Evolutionary conservation across 1,284 basidiomycete genomes (phyloP).

Genomic region (Cryptococcus wingfieldii): DNA sequence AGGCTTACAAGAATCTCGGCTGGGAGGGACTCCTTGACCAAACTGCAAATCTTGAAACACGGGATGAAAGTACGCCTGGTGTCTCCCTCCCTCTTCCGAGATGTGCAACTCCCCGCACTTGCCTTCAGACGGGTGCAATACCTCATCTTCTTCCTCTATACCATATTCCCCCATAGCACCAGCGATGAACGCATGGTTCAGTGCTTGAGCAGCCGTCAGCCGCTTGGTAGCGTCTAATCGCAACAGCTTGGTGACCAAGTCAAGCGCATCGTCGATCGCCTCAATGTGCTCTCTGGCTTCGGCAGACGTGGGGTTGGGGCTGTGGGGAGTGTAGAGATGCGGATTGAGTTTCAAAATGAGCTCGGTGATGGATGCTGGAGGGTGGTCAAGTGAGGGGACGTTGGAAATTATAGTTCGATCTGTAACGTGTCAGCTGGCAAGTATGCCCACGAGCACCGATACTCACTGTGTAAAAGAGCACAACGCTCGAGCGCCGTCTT

Average conservation of each 20-base stretch:
- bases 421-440: constrained; percentile 40
- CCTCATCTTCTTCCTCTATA: constrained; percentile 13
- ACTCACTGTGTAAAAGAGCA: constrained; percentile 83
- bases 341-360: constrained; percentile 76
- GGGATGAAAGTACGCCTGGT: constrained; percentile 34
- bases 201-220: constrained; percentile 67
- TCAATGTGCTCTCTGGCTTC: constrained; percentile 51
- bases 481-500: constrained; percentile 75
- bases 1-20: constrained; percentile 22
- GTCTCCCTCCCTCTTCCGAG: constrained; percentile 22
- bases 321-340: constrained; percentile 58
- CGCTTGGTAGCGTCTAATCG: constrained; percentile 70
- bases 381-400: constrained; percentile 64
- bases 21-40: constrained; percentile 35
- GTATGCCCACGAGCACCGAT: not conserved
- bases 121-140: constrained; percentile 26
- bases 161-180: constrained; percentile 10
- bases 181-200: constrained; percentile 70
- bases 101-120: constrained; percentile 41
- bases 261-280: constrained; percentile 63
- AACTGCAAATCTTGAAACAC: constrained; percentile 36
- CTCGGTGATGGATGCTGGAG: constrained; percentile 64
- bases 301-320: constrained; percentile 34
- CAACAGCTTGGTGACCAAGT: constrained; percentile 67
- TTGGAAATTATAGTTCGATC: constrained; percentile 83